A percentile compares a stretch with the other conserved stretches of the same genome.
Conservation (phyloP, 2,329 filamentous ascomycete species). For the Capronia coronata region DNA sequence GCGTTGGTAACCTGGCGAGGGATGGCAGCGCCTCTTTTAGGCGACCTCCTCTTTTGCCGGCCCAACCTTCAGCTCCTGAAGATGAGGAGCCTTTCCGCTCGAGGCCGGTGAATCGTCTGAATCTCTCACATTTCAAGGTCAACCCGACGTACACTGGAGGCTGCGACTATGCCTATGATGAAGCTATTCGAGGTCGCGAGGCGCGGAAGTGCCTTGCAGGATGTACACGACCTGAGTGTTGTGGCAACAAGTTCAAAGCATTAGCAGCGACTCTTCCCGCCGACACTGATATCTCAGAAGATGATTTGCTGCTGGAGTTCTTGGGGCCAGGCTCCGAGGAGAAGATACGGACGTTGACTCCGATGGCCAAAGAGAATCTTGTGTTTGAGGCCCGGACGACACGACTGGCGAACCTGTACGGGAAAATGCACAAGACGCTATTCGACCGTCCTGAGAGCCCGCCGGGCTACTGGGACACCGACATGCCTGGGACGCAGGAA, state of each 20-base stretch:
- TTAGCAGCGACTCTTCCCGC: conserved; percentile 48
- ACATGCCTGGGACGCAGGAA: conserved; percentile 87
- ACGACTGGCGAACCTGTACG: conserved; percentile 65
- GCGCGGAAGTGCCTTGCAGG: conserved; percentile 65
- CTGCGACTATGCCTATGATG: conserved; percentile 63
- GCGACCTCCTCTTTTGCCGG: conserved; percentile 1
- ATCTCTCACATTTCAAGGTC: conserved; percentile 70
- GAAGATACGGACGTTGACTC: conserved; percentile 52
- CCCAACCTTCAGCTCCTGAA: conserved; percentile 1
- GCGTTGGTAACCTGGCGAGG: not conserved
- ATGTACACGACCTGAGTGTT: conserved; percentile 70
- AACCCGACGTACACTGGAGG: conserved; percentile 69
- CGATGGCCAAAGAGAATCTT: conserved; percentile 49
- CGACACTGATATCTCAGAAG: conserved; percentile 29
- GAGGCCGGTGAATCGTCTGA: conserved; percentile 52
- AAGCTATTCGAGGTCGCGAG: conserved; percentile 65
- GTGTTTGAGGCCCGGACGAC: conserved; percentile 70
- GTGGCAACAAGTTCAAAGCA: conserved; percentile 63
- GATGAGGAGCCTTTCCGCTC: conserved; percentile 49
- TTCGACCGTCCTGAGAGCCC: conserved; percentile 67
- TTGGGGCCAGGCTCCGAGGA: conserved; percentile 28
- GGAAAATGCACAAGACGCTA: conserved; percentile 64
- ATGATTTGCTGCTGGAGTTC: conserved; percentile 33
- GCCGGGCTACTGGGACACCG: conserved; percentile 82
- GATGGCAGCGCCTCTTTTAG: not conserved